phyloP scores from a whole-genome alignment of 208 protist genomes.

The Jaenimonas drosophilae region DNA sequence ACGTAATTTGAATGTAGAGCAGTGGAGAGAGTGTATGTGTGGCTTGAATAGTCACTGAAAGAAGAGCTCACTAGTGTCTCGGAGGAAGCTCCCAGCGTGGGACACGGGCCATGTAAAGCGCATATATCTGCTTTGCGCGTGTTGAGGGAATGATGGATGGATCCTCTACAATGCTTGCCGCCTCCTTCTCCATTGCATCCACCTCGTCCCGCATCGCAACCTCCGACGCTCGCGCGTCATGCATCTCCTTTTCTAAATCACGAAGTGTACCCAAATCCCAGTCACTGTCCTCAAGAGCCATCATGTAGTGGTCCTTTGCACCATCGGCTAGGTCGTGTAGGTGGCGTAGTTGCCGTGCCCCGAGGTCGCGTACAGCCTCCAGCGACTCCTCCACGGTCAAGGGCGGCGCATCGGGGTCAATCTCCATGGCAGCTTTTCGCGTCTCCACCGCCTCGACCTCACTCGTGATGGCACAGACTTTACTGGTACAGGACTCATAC shows the following conservation, averaged over 20 bases:
- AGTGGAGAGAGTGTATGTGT: too few species aligned
- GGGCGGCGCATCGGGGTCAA: neutral
- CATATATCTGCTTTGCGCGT: too few species aligned
- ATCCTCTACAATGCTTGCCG: too few species aligned
- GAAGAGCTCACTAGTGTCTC: too few species aligned
- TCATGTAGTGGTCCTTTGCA: constrained; percentile 20
- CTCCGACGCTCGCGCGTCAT: constrained; percentile 1
- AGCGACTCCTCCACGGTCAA: constrained; percentile 2
- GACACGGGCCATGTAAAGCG: too few species aligned
- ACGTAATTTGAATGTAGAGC: too few species aligned
- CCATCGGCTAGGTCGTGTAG: constrained; percentile 1
- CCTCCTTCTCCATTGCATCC: neutral
- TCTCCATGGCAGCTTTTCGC: constrained; percentile 3
- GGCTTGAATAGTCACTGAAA: too few species aligned
- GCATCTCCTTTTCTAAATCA: constrained; percentile 5
- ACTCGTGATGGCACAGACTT: constrained; percentile 1
- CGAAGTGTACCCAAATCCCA: constrained; percentile 14
- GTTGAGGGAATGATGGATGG: too few species aligned
- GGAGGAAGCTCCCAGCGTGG: too few species aligned
- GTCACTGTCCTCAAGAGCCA: constrained; percentile 37
- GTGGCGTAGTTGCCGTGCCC: constrained; percentile 1
- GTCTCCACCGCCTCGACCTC: neutral
- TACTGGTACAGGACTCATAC: too few species aligned
- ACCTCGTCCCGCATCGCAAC: neutral
- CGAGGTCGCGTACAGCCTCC: constrained; percentile 13